Evolutionary conservation across 352 stramenopile genomes (phyloP).

Genomic region (Halophytophthora batemanensis): DNA sequence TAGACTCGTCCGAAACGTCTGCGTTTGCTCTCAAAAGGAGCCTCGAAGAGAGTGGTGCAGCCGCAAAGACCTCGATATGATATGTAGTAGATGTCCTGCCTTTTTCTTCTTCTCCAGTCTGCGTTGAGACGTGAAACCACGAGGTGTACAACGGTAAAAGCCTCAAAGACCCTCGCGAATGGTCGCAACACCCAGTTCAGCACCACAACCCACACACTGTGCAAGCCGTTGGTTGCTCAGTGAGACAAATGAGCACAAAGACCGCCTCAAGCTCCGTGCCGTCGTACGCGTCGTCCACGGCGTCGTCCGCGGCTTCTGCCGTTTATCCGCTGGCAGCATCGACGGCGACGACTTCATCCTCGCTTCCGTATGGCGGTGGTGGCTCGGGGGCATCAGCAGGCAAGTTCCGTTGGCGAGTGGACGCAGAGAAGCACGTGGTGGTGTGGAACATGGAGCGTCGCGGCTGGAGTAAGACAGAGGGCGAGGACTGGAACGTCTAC

Average conservation of each 20-base stretch:
- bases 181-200: background rate
- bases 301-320: constrained; percentile 5
- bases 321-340: constrained; percentile 3
- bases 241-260: too few relatives aligned
- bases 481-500: constrained; percentile 93
- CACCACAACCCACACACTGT: too few relatives aligned
- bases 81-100: too few relatives aligned
- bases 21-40: background rate
- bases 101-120: too few relatives aligned
- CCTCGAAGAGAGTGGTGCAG: too few relatives aligned
- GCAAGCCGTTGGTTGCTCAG: too few relatives aligned
- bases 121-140: too few relatives aligned
- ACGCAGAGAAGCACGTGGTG: constrained; percentile 78
- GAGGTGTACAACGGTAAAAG: too few relatives aligned
- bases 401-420: constrained; percentile 65
- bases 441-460: constrained; percentile 83
- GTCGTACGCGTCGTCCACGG: constrained; percentile 4
- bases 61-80: too few relatives aligned
- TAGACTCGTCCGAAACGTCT: too few relatives aligned
- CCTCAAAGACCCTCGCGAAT: too few relatives aligned
- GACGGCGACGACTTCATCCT: constrained; percentile 1
- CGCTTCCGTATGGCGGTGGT: constrained; percentile 1
- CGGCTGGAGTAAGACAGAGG: constrained; percentile 79
- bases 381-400: background rate
- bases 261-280: too few relatives aligned